Conservation (phyloP, 331 rosid species). For the Rosa hybrid region DNA sequence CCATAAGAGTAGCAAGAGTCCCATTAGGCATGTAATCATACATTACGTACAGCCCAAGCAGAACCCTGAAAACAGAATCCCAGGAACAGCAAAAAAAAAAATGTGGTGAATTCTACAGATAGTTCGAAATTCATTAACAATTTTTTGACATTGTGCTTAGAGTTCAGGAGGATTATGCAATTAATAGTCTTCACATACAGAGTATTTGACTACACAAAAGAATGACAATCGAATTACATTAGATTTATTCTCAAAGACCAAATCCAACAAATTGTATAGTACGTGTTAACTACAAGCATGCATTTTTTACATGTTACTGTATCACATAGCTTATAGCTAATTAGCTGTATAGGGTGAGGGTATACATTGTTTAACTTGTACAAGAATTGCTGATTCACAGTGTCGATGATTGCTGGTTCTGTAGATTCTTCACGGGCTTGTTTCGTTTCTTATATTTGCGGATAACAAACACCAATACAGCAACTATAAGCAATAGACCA, state of each 20-base stretch:
- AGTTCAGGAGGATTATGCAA: no score
- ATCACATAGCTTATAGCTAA: neutral
- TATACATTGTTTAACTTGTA: neutral
- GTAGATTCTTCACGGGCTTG: neutral
- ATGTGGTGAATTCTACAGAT: neutral
- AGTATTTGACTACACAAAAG: neutral
- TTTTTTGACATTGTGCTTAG: no score
- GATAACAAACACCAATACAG: neutral
- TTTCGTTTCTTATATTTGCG: slow-evolving; percentile 10
- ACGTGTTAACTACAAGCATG: neutral
- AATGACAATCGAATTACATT: neutral
- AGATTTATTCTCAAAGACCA: neutral
- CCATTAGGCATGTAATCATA: neutral
- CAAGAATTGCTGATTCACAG: neutral
- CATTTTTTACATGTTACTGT: neutral
- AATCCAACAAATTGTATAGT: neutral
- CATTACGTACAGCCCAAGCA: no score
- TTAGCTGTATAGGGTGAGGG: neutral
- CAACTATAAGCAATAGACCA: slow-evolving; percentile 2
- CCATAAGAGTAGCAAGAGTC: neutral
- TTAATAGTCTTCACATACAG: neutral
- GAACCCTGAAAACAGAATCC: no score
- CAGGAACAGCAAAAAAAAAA: neutral
- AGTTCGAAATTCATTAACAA: neutral
- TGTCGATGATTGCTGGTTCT: neutral